A percentile compares a stretch with the other conserved stretches of the same genome.
These are phyloP conservation scores for Amphirosellinia nigrospora DNA, from an alignment of 495 filamentous ascomycete genomes.

Conservation along the genomic window DNA sequence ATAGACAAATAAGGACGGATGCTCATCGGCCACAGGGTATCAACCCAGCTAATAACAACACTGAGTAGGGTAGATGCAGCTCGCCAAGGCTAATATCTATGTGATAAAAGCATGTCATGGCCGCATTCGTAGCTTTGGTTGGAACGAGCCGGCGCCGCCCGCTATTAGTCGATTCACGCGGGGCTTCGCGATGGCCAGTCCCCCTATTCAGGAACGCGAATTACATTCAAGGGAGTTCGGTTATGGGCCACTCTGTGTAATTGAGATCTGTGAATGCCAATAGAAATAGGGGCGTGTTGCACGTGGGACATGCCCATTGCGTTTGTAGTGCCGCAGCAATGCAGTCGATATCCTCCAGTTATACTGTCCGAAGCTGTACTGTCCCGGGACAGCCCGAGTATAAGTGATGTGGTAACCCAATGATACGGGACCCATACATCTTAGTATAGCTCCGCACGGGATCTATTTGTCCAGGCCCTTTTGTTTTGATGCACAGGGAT, in stretches of 20 bases:
- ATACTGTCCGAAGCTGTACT: conserved; percentile 74
- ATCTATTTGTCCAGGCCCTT: neutral
- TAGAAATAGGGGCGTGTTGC: conserved; percentile 44
- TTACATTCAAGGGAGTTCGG: neutral
- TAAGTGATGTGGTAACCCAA: conserved; percentile 58
- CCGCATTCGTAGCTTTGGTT: conserved; percentile 79
- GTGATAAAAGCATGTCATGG: conserved; percentile 76
- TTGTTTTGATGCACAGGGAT: neutral
- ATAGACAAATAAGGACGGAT: conserved; percentile 61
- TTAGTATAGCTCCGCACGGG: neutral
- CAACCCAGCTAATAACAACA: conserved; percentile 72
- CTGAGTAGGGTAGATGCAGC: conserved; percentile 72
- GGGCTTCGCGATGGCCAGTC: conserved; percentile 73
- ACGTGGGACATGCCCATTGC: conserved; percentile 79
- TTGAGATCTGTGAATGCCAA: conserved; percentile 47
- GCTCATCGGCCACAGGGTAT: conserved; percentile 70
- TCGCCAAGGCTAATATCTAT: conserved; percentile 79
- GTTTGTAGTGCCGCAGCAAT: conserved; percentile 64
- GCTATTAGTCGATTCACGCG: conserved; percentile 77
- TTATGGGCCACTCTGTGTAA: neutral
- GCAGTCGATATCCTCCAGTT: conserved; percentile 39
- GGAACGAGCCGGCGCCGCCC: conserved; percentile 74
- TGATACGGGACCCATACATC: neutral
- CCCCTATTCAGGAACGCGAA: neutral
- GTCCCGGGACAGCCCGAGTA: conserved; percentile 82